A percentile compares a stretch with the other conserved stretches of the same genome.
Conservation (phyloP, 768 basidiomycete genomes). For the Leccinum aurantiacum region DNA sequence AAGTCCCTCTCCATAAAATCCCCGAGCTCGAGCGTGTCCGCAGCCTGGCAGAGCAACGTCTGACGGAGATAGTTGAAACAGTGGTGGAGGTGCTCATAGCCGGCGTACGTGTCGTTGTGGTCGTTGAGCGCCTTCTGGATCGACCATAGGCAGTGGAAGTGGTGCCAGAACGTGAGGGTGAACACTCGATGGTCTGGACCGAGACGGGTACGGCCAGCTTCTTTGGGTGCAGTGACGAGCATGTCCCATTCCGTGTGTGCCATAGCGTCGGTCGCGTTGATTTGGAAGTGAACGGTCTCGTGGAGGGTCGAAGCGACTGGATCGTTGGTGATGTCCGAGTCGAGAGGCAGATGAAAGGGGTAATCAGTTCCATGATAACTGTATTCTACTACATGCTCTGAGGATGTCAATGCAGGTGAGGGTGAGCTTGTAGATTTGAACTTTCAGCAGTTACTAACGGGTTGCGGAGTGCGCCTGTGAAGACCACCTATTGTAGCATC, state of each 20-base stretch:
- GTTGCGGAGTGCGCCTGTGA: background rate
- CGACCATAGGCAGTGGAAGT: conserved; percentile 17
- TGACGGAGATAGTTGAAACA: conserved; percentile 18
- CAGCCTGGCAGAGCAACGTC: conserved; percentile 15
- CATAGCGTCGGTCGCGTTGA: conserved; percentile 8
- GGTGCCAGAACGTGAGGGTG: conserved; percentile 12
- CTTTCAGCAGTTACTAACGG: background rate
- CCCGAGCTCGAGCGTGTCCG: conserved; percentile 15
- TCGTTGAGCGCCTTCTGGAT: conserved; percentile 14
- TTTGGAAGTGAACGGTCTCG: conserved; percentile 11
- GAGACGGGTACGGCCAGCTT: conserved; percentile 12
- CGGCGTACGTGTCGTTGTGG: conserved; percentile 6
- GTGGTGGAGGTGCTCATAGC: conserved; percentile 13
- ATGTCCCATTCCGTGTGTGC: conserved; percentile 12
- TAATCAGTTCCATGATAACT: conserved; percentile 15
- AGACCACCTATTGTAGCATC: conserved; percentile 1
- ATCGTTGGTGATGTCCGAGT: background rate
- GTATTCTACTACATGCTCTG: background rate
- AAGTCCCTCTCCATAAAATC: conserved; percentile 18
- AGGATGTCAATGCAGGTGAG: background rate
- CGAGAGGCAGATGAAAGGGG: conserved; percentile 9
- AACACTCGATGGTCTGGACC: conserved; percentile 16
- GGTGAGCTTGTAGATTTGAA: background rate
- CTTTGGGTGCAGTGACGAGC: conserved; percentile 9
- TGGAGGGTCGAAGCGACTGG: conserved; percentile 18